These are phyloP conservation scores for Fonsecaea erecta DNA, from an alignment of 2,329 filamentous ascomycete genomes.

Conservation along the genomic window DNA sequence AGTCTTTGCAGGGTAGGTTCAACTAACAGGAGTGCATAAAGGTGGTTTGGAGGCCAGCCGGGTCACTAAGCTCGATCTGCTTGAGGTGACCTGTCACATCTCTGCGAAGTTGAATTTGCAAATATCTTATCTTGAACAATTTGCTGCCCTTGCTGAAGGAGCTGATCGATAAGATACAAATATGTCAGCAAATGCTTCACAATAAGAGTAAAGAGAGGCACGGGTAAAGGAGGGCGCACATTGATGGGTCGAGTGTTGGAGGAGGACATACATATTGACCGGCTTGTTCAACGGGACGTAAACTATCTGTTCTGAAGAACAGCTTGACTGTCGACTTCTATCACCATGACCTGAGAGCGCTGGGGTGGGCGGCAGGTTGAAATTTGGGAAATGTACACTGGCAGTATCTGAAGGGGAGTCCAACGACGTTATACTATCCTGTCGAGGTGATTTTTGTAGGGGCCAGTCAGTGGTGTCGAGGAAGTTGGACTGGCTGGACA, in stretches of 20 bases:
- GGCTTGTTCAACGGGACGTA: constrained; percentile 24
- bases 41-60: constrained; percentile 43
- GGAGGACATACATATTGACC: constrained; percentile 27
- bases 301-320: constrained; percentile 30
- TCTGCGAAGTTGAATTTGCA: constrained; percentile 48
- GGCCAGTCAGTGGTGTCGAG: constrained; percentile 42
- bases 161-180: constrained; percentile 37
- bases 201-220: constrained; percentile 8
- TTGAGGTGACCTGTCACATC: constrained; percentile 45
- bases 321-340: constrained; percentile 33
- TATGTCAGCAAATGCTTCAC: constrained; percentile 38
- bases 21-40: constrained; percentile 47
- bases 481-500: constrained; percentile 38
- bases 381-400: constrained; percentile 40
- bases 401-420: constrained; percentile 40
- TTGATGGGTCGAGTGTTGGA: not conserved
- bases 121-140: constrained; percentile 48
- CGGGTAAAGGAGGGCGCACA: not conserved
- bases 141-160: constrained; percentile 47
- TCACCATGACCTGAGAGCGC: constrained; percentile 38
- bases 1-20: not conserved
- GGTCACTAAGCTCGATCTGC: constrained; percentile 47
- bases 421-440: constrained; percentile 41
- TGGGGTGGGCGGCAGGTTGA: constrained; percentile 40
- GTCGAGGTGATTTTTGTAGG: constrained; percentile 37